phyloP scores from a whole-genome alignment of 805 yeast species.

The Candida gorgasii region DNA sequence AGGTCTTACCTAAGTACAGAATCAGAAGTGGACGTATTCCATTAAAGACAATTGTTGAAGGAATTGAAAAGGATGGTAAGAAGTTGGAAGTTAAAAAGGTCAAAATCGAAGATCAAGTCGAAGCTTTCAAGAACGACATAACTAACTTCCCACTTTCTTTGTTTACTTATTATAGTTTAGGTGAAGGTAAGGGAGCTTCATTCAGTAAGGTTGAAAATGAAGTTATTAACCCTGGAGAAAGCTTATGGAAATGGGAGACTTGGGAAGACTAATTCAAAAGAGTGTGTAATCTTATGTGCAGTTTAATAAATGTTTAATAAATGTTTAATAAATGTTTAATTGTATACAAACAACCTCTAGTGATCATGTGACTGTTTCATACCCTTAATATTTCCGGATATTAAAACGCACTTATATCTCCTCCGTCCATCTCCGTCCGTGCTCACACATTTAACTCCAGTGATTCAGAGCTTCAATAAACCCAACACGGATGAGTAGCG shows the following conservation, averaged over 20 bases:
- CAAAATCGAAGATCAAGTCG: neutral
- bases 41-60: conserved; percentile 33
- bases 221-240: conserved; percentile 9
- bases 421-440: too few species aligned
- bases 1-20: conserved; percentile 46
- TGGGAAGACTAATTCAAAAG: neutral
- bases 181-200: conserved; percentile 1
- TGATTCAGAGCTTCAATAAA: too few species aligned
- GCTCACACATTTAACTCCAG: too few species aligned
- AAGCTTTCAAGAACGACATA: neutral
- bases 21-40: conserved; percentile 44
- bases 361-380: too few species aligned
- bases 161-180: neutral
- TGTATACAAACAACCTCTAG: too few species aligned
- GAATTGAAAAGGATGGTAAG: conserved; percentile 2
- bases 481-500: conserved; percentile 3
- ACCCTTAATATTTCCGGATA: too few species aligned
- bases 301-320: too few species aligned
- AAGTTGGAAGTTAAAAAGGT: neutral
- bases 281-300: too few species aligned
- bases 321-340: too few species aligned
- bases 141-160: neutral
- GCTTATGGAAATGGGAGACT: conserved; percentile 11
- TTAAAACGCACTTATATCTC: too few species aligned
- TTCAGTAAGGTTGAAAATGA: conserved; percentile 6